phyloP scores from a whole-genome alignment of 148 eudicot species.

The Vaccinium myrtillus region DNA sequence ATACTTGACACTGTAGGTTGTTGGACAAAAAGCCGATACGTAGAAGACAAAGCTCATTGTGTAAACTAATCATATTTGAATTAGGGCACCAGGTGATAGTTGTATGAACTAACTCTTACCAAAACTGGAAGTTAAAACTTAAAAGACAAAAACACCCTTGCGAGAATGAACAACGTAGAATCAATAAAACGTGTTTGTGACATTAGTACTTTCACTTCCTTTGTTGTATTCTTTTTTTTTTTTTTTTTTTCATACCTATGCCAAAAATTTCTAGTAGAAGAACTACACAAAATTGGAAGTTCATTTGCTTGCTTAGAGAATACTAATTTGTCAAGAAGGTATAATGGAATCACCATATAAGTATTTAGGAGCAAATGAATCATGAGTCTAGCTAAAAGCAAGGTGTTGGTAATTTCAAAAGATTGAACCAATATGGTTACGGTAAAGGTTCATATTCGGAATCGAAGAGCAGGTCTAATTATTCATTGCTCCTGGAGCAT shows the following conservation, averaged over 20 bases:
- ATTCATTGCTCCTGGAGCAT: too few relatives aligned
- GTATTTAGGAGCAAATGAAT: neutral
- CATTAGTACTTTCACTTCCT: neutral
- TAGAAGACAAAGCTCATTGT: neutral
- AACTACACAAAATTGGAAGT: neutral
- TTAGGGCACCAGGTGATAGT: neutral
- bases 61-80: neutral
- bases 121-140: too few relatives aligned
- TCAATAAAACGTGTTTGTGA: neutral
- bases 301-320: constrained; percentile 7
- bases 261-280: neutral
- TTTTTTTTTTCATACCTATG: neutral
- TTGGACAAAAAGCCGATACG: neutral
- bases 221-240: too few relatives aligned
- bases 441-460: neutral
- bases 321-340: neutral
- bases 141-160: too few relatives aligned
- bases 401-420: neutral
- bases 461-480: too few relatives aligned
- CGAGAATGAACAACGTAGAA: too few relatives aligned
- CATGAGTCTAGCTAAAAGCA: neutral
- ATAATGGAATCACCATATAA: neutral
- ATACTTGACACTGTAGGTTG: neutral
- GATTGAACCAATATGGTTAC: neutral
- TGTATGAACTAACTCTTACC: too few relatives aligned